These are phyloP conservation scores for Cryphonectria japonica DNA, from an alignment of 2,329 filamentous ascomycete genomes.

Conservation along the genomic window DNA sequence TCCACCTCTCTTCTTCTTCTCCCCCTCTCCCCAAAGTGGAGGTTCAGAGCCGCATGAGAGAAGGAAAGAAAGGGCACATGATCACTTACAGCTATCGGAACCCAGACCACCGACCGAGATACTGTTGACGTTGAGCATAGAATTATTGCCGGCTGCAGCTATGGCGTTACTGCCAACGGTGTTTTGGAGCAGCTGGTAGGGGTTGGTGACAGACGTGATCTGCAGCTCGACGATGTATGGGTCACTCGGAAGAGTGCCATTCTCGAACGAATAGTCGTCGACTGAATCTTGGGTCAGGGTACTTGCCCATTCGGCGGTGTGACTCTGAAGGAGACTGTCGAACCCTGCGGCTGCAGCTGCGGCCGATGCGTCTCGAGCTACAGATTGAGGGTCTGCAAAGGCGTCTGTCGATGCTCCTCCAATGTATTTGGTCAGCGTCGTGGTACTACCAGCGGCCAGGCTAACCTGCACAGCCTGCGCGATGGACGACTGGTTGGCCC, in stretches of 20 bases:
- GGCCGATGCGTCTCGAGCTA: slow-evolving; percentile 59
- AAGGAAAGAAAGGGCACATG: not conserved
- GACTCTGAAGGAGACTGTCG: slow-evolving; percentile 55
- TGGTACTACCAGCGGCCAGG: slow-evolving; percentile 55
- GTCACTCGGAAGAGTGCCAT: slow-evolving; percentile 61
- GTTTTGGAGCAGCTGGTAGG: slow-evolving; percentile 61
- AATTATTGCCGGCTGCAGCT: slow-evolving; percentile 47
- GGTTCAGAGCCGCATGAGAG: too few relatives aligned
- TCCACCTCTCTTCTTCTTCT: too few relatives aligned
- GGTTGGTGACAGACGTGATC: slow-evolving; percentile 58
- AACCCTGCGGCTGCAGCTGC: slow-evolving; percentile 55
- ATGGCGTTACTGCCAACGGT: slow-evolving; percentile 46
- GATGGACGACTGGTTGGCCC: slow-evolving; percentile 64
- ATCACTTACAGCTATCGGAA: slow-evolving; percentile 23
- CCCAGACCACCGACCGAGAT: slow-evolving; percentile 39
- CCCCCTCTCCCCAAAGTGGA: too few relatives aligned
- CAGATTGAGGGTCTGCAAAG: slow-evolving; percentile 59
- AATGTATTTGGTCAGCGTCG: slow-evolving; percentile 67
- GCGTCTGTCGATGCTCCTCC: slow-evolving; percentile 72
- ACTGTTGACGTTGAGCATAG: slow-evolving; percentile 27
- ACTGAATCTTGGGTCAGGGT: slow-evolving; percentile 65
- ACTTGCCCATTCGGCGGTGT: slow-evolving; percentile 63
- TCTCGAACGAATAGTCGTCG: slow-evolving; percentile 62
- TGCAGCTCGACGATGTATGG: slow-evolving; percentile 56
- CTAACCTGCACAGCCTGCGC: slow-evolving; percentile 61